phyloP scores from a whole-genome alignment of 1,284 basidiomycete genomes.

The Apiotrichum mycotoxinovorans region DNA sequence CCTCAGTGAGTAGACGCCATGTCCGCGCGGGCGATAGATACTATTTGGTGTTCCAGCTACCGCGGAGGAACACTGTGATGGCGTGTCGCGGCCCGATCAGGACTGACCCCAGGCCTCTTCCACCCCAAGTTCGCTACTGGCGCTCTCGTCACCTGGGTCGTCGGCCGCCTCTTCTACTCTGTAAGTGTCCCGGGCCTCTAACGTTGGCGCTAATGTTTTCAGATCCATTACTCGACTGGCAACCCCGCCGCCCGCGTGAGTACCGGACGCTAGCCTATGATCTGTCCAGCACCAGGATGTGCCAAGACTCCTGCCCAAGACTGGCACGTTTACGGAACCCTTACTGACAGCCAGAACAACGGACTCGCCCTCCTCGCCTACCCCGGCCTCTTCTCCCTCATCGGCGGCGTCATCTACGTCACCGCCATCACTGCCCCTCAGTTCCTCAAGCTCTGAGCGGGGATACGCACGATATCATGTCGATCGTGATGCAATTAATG shows the following conservation, averaged over 20 bases:
- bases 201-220: neutral
- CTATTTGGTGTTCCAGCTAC: neutral
- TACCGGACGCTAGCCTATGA: neutral
- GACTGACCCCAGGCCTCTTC: slow-evolving; percentile 27
- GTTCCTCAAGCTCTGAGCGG: neutral
- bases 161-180: slow-evolving; percentile 36
- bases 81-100: neutral
- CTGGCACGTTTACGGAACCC: no score
- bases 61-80: neutral
- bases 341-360: slow-evolving; percentile 16
- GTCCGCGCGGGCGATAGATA: neutral
- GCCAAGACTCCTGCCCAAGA: no score
- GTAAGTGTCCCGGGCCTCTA: slow-evolving; percentile 19
- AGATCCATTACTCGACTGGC: slow-evolving; percentile 29
- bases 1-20: slow-evolving; percentile 26
- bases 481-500: no score
- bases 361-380: slow-evolving; percentile 21
- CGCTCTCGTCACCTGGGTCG: slow-evolving; percentile 22
- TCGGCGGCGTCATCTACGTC: slow-evolving; percentile 4
- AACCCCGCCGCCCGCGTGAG: slow-evolving; percentile 1
- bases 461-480: neutral
- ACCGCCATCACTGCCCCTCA: neutral
- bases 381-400: slow-evolving; percentile 21
- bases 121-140: slow-evolving; percentile 34
- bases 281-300: neutral